Percentiles rank a stretch among this genome's conserved stretches.
Conservation (phyloP, 1,284 basidiomycete species). For the Malassezia sp. region DNA sequence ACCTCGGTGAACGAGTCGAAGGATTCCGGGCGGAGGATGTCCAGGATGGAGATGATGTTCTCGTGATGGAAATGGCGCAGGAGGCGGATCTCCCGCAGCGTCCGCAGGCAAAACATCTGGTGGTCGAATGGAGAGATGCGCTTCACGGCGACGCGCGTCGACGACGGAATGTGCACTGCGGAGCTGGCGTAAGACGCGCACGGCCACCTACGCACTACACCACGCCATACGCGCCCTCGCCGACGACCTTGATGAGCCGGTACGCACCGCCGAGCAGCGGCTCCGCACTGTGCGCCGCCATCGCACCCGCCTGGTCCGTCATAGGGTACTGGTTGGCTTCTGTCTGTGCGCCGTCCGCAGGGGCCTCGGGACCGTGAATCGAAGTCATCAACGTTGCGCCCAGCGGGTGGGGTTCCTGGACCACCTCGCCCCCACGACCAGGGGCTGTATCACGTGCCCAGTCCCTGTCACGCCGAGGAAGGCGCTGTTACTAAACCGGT, state of each 20-base stretch:
- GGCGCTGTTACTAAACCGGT: too few relatives aligned
- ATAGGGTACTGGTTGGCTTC: too few relatives aligned
- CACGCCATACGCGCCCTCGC: constrained; percentile 50
- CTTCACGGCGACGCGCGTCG: constrained; percentile 49
- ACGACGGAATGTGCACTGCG: constrained; percentile 45
- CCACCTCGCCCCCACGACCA: too few relatives aligned
- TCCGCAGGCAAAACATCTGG: constrained; percentile 45
- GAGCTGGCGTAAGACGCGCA: constrained; percentile 21
- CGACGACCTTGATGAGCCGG: constrained; percentile 48
- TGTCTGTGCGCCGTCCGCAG: too few relatives aligned
- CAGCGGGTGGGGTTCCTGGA: too few relatives aligned
- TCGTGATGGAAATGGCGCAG: constrained; percentile 44
- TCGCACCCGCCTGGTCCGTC: not conserved
- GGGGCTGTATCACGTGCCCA: too few relatives aligned
- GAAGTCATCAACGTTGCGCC: too few relatives aligned
- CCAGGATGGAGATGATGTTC: constrained; percentile 38
- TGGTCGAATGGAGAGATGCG: constrained; percentile 45
- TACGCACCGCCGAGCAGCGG: constrained; percentile 28
- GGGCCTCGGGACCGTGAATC: too few relatives aligned
- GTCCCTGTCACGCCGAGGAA: too few relatives aligned
- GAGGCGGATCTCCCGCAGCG: constrained; percentile 43
- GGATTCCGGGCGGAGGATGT: constrained; percentile 47
- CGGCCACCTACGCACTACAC: constrained; percentile 46
- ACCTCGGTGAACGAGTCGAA: constrained; percentile 88
- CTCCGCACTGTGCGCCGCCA: not conserved